Base-by-base conservation (phyloP, 2,329 filamentous ascomycete genomes). In the Sclerotinia glacialis region DNA sequence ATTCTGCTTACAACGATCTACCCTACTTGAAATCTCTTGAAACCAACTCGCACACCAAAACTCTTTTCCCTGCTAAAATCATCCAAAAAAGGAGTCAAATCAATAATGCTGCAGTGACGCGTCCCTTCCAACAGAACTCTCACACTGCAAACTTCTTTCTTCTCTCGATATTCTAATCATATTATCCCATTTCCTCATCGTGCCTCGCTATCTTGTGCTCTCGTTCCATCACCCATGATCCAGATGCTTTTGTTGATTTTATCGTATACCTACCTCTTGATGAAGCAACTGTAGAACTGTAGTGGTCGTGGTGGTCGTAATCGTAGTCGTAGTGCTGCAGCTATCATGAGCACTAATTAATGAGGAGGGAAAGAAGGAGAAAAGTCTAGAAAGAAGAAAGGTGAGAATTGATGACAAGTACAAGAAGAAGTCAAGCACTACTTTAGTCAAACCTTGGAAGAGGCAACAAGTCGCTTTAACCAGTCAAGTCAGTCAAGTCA, bases 1-100 rank as follows among this genome's bases (percentile, higher is more conserved):
- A 26, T 31, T 34, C 9, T 18, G 46, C 54, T 60, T 65, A 52
- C 54, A 59, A 42, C 64, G 54, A 52, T 60, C 54, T 61, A 59
- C 56, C 46, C 55, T 52, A 52, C 55, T 59, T 44, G 37, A 11
- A 26, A 26, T 28, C 31, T 40, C 8, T n/a, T 63, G 60, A 63
- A 62, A 63, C 60, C 47, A 53, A 40, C 42, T n/a, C 16, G 21
- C 18, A 12, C 28, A n/a, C 26, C 18, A 9, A 23, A 46, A 31
- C n/a, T 31, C 40, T 46, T 34, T 59, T 28, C 31, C 21, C 40
- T 26, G 37, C 16, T 28, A 44, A 44, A 6, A 12, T 14, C 42
- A 18, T 14, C n/a, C n/a, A 11, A 18, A 56, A 56, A 28, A 56
- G 23, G 54, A 44, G 37, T 42, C 34, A 14, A 31, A 28, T 14